These are phyloP conservation scores for Viola pubescens DNA, from an alignment of 441 rosid genomes.

Conservation along the genomic window DNA sequence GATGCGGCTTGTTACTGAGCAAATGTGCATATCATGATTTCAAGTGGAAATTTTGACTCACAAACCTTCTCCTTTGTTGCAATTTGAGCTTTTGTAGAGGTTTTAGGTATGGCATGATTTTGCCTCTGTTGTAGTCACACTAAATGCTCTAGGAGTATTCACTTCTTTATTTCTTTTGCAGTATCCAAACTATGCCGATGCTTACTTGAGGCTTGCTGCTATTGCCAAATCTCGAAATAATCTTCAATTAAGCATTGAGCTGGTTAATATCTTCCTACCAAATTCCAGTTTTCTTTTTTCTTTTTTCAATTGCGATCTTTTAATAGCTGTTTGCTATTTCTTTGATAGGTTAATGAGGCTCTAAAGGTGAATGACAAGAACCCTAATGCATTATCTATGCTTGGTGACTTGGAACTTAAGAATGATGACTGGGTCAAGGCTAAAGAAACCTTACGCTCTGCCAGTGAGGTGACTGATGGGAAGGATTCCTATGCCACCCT, in stretches of 20 bases:
- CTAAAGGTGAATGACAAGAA: constrained; percentile 82
- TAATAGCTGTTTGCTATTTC: constrained; percentile 4
- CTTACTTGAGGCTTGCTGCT: constrained; percentile 93
- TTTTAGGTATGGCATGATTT: neutral
- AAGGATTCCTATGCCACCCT: constrained; percentile 94
- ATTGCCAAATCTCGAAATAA: constrained; percentile 86
- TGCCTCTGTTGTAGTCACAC: constrained; percentile 2
- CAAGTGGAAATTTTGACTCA: neutral
- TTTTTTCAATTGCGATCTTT: neutral
- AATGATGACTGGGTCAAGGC: constrained; percentile 99
- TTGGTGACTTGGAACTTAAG: constrained; percentile 98
- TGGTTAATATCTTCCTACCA: constrained; percentile 39
- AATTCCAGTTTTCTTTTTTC: no score
- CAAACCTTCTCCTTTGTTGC: neutral
- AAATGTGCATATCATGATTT: neutral
- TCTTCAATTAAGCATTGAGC: constrained; percentile 87
- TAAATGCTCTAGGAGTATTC: constrained; percentile 10
- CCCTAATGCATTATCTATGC: constrained; percentile 91
- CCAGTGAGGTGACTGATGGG: constrained; percentile 92
- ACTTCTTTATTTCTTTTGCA: constrained; percentile 31
- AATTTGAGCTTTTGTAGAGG: constrained; percentile 1
- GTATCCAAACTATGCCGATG: constrained; percentile 93
- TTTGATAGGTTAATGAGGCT: constrained; percentile 76
- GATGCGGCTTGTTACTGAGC: neutral
- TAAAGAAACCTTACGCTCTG: constrained; percentile 95